Evolutionary conservation across 2,329 filamentous ascomycete genomes (phyloP).

Genomic region (Dendryphion nanum): DNA sequence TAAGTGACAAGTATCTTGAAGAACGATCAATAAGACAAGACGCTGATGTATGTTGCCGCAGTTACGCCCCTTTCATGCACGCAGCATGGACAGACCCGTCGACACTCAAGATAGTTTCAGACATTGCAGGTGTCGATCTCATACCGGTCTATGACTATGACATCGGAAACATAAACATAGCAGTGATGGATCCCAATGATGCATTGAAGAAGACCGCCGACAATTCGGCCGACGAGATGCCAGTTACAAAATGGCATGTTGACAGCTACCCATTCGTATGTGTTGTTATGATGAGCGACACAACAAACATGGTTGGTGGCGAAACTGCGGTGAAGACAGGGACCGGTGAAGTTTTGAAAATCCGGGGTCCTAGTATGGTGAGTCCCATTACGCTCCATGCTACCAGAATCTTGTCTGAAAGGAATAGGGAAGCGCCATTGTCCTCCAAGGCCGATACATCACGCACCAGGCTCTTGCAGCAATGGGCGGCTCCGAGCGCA

Average conservation of each 20-base stretch:
- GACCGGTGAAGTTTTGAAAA: constrained; percentile 46
- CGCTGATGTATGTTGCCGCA: background rate
- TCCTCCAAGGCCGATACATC: constrained; percentile 49
- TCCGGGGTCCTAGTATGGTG: constrained; percentile 46
- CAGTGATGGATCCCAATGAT: constrained; percentile 3
- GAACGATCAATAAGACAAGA: too few relatives aligned
- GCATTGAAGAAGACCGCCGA: background rate
- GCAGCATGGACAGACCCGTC: constrained; percentile 45
- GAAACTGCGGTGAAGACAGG: constrained; percentile 62
- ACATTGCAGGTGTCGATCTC: constrained; percentile 56
- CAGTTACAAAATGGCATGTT: too few relatives aligned
- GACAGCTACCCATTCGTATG: constrained; percentile 54
- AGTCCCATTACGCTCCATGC: background rate
- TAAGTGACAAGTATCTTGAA: too few relatives aligned
- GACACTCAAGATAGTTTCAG: constrained; percentile 49
- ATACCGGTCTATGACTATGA: constrained; percentile 56
- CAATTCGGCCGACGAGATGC: constrained; percentile 12
- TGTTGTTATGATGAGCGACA: constrained; percentile 53
- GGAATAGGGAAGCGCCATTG: constrained; percentile 29
- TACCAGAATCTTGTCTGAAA: background rate
- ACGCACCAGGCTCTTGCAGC: constrained; percentile 45
- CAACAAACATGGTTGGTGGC: constrained; percentile 49
- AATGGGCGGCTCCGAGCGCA: constrained; percentile 44
- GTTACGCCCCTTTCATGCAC: constrained; percentile 17
- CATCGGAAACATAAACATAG: constrained; percentile 48